Base-by-base conservation (phyloP, 352 stramenopile species). In the Phytophthora megakarya region DNA sequence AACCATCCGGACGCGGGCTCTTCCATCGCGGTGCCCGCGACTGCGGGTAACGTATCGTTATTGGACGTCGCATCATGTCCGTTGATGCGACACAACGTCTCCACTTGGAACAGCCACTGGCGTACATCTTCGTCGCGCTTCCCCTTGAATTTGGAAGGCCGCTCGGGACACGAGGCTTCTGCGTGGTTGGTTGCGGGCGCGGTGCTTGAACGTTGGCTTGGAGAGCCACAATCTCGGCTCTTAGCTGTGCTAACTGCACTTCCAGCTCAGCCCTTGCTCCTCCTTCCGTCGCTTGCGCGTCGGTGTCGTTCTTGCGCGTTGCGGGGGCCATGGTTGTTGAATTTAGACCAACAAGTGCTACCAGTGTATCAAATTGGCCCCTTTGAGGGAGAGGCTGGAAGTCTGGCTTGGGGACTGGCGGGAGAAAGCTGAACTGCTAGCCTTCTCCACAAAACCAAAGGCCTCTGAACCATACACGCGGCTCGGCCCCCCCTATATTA, bases 1-100 rank as follows among this genome's bases (percentile, higher is more conserved):
- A 61, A 61, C 49, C 48, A 67, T 38, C 61, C 61, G 0, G 51
- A 64, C 15, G 52, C 61, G 9, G 61, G 61, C 9, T 69, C 53
- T 21, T 57, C 46, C 61, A 65, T 58, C 1, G 59, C 49, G 11
- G 50, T 60, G 3, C 43, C 59, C 2, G 50, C 38, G 13, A 67
- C 57, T 5, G 50, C 21, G 7, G 42, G 48, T 7, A 67, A 22
- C 39, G 37, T 55, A 2, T 55, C 26, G 23, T 61, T 61, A 44
- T 38, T 33, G 33, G 55, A 12, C 6, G 19, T 19, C 8, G 42
- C 37, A 30, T 54, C 30, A n/a, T 60, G 58, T 35, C 39, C 48
- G 28, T 61, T 40, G 38, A 67, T 67, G 16, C 50, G 40, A 21
- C 59, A 62, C 50, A 67, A n/a, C 1, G 49, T 57, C 25, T 61